phyloP scores from a whole-genome alignment of 176 grass and related monocot genomes.

The Rhynchospora breviuscula region DNA sequence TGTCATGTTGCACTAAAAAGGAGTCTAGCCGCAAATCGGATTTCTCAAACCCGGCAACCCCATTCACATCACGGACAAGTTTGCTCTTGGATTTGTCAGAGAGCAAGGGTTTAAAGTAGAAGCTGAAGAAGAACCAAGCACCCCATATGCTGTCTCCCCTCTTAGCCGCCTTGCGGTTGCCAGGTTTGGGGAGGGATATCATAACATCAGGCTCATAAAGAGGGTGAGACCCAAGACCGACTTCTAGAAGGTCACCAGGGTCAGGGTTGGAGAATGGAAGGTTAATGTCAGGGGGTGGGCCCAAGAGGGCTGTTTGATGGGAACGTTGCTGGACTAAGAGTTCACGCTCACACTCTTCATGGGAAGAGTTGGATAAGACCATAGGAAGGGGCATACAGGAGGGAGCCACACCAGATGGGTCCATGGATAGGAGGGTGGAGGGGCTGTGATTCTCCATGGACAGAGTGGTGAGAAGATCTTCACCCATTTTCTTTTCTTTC shows the following conservation, averaged over 20 bases:
- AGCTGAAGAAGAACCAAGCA: conserved; percentile 99
- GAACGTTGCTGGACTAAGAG: conserved; percentile 34
- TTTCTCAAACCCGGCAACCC: conserved; percentile 58
- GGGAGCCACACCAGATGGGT: conserved; percentile 53
- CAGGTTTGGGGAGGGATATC: conserved; percentile 41
- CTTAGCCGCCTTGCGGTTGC: conserved; percentile 69
- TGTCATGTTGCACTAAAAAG: conserved; percentile 97
- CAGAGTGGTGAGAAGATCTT: conserved; percentile 86
- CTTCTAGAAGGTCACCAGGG: conserved; percentile 62
- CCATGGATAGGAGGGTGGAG: conserved; percentile 98
- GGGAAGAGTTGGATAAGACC: conserved; percentile 55
- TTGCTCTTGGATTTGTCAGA: conserved; percentile 78
- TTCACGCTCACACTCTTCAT: conserved; percentile 29
- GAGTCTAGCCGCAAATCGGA: conserved; percentile 77
- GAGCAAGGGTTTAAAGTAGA: conserved; percentile 91
- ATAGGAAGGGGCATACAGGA: conserved; percentile 24
- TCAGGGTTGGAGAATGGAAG: conserved; percentile 74
- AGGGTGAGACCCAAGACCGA: conserved; percentile 53
- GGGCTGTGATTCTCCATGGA: conserved; percentile 94
- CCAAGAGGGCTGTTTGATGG: conserved; percentile 44
- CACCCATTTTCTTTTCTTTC: conserved; percentile 44
- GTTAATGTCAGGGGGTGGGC: conserved; percentile 91
- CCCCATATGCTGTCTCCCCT: conserved; percentile 96
- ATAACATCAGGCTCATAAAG: conserved; percentile 48
- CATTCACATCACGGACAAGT: conserved; percentile 46